Evolutionary conservation across 805 yeast species (phyloP).

Genomic region (Wickerhamomyces subpelliculosus): DNA sequence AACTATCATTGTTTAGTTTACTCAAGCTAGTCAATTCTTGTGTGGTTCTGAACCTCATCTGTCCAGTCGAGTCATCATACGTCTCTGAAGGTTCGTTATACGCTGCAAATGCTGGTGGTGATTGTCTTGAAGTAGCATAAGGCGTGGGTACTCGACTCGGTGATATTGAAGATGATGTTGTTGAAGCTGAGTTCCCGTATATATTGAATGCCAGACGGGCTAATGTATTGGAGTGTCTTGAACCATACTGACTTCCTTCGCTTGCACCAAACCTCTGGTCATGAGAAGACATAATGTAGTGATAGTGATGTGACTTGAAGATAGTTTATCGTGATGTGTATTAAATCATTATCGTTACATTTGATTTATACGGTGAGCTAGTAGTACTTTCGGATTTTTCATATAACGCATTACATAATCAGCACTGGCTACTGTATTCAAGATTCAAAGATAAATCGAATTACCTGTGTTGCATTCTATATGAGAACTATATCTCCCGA

Average conservation of each 20-base stretch:
- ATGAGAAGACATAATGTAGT: not conserved
- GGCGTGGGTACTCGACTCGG: constrained; percentile 6
- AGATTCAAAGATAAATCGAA: too few species aligned
- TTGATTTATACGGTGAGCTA: too few species aligned
- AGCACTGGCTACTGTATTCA: too few species aligned
- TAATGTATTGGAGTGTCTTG: constrained; percentile 24
- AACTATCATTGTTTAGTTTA: constrained; percentile 12
- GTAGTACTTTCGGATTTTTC: too few species aligned
- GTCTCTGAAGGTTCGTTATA: constrained; percentile 13
- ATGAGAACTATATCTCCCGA: constrained; percentile 38
- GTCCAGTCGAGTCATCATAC: constrained; percentile 12
- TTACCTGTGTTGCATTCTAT: constrained; percentile 10
- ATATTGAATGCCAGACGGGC: constrained; percentile 56
- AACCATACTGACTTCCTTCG: constrained; percentile 9
- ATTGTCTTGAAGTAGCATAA: constrained; percentile 7
- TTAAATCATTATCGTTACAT: too few species aligned
- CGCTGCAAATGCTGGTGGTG: constrained; percentile 8
- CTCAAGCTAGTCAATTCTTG: constrained; percentile 24
- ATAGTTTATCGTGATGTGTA: too few species aligned
- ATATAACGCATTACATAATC: too few species aligned
- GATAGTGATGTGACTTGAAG: too few species aligned
- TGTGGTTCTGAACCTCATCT: constrained; percentile 22
- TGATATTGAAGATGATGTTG: constrained; percentile 12
- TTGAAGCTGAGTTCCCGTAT: constrained; percentile 34
- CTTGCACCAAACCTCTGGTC: constrained; percentile 5